Base-by-base conservation (phyloP, 2,329 filamentous ascomycete genomes). In the Lasiodiplodia sp. region DNA sequence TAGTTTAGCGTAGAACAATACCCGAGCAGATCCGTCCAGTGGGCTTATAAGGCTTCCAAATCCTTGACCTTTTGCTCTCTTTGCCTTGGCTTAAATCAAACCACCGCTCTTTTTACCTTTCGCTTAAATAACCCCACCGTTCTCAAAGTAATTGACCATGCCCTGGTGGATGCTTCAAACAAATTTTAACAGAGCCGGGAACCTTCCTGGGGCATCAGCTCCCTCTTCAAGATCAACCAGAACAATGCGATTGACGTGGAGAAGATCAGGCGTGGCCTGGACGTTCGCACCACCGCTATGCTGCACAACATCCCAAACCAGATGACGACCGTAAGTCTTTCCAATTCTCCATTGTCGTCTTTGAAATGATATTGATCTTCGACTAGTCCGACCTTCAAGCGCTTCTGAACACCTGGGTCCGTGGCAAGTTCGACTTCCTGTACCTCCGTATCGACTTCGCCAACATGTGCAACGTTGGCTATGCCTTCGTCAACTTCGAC, bases 401-500 rank as follows among this genome's bases (percentile, higher is more conserved):
- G 0, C 90, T 96, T 68, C 85, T 98, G 18, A 92, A 97, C 75
- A 85, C 91, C 71, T 91, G 90, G 18, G 93, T 90, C 78, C 88
- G 86, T 80, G 94, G 93, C 37, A 90, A 91, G 71, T 98, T 96
- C 78, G 94, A 98, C 77, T 98, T 98, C 79, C 89, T 97, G 85
- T 99, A 99, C 78, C 83, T 98, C 66, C 90, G 96, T 49, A 97
- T 98, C 74, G 87, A 88, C 71, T 85, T 79, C 71, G 72, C 78
- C 66, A 79, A 80, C 47, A 77, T 69, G 65, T 76, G 71, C 71
- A 97, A 94, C 77, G 95, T 98, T 69, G 96, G 96, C 57, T 98
- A 98, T 79, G 95, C 94, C 0, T 99, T 98, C 80, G 93, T 99
- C 82, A 97, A 99, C 80, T 97, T 98, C 74, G 87, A 90, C 55